Conservation (phyloP, 1,284 basidiomycete genomes). For the Singerocomus rubriflavus region DNA sequence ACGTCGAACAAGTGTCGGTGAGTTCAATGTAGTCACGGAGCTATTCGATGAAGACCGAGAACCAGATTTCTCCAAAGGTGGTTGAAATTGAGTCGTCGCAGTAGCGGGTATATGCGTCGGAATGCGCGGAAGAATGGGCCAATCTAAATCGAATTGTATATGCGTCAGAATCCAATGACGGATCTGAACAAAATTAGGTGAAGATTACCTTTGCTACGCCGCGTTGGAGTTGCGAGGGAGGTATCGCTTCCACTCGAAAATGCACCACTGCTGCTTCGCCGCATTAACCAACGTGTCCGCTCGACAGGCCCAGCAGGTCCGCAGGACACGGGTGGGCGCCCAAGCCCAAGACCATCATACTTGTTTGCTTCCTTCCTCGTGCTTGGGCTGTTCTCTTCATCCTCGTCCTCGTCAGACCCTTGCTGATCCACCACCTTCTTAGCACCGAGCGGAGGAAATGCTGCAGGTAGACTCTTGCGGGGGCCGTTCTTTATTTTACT, state of each 20-base stretch:
- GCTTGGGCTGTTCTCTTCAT: slow-evolving; percentile 49
- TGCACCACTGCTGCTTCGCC: slow-evolving; percentile 72
- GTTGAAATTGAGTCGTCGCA: slow-evolving; percentile 39
- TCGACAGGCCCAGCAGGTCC: slow-evolving; percentile 36
- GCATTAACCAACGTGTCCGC: slow-evolving; percentile 58
- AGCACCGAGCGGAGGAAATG: slow-evolving; percentile 45
- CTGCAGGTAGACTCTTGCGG: slow-evolving; percentile 71
- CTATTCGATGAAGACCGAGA: slow-evolving; percentile 56
- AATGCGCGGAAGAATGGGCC: slow-evolving; percentile 46
- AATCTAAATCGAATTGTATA: slow-evolving; percentile 39
- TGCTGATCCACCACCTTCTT: slow-evolving; percentile 22
- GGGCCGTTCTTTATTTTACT: slow-evolving; percentile 49
- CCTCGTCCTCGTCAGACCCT: slow-evolving; percentile 37
- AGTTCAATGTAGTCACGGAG: slow-evolving; percentile 39
- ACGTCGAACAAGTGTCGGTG: slow-evolving; percentile 32
- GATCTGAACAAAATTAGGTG: slow-evolving; percentile 29
- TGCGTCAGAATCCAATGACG: slow-evolving; percentile 8
- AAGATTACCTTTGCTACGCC: slow-evolving; percentile 39
- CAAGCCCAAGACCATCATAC: slow-evolving; percentile 67
- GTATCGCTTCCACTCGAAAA: slow-evolving; percentile 71
- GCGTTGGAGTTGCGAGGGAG: slow-evolving; percentile 65
- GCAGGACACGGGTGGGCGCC: slow-evolving; percentile 46
- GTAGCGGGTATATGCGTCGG: slow-evolving; percentile 32
- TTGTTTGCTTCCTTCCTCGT: slow-evolving; percentile 43
- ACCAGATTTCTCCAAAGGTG: slow-evolving; percentile 45